Conservation (phyloP, 176 grass and related monocot genomes). For the Guadua angustifolia region DNA sequence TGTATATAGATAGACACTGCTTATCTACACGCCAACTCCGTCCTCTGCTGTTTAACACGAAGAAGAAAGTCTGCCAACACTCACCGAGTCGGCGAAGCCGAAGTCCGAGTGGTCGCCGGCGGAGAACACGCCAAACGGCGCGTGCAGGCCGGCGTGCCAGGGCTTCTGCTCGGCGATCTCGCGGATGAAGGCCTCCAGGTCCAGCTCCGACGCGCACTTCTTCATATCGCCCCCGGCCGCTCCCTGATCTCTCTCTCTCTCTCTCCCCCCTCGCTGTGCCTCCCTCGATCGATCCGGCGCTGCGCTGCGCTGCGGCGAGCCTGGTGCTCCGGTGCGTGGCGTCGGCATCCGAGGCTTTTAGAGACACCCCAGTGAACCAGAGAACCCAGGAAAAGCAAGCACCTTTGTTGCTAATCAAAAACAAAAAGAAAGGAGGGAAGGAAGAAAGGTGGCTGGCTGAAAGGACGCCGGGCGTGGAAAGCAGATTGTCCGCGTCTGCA, state of each 20-base stretch:
- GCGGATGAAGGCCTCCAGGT: conserved; percentile 63
- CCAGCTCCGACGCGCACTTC: conserved; percentile 76
- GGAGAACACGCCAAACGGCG: conserved; percentile 32
- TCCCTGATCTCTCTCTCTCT: neutral
- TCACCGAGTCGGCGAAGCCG: conserved; percentile 51
- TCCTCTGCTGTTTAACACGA: neutral
- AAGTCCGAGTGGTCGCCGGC: conserved; percentile 33
- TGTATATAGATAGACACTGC: neutral
- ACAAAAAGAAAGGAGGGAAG: conserved; percentile 22
- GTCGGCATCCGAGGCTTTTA: conserved; percentile 47
- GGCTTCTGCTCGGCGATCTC: conserved; percentile 34
- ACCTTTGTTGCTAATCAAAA: conserved; percentile 26
- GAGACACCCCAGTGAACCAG: conserved; percentile 30
- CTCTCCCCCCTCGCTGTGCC: neutral
- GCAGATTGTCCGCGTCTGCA: neutral
- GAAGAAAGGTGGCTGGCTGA: conserved; percentile 44
- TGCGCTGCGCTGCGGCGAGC: neutral
- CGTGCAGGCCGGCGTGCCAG: neutral
- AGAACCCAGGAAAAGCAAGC: neutral
- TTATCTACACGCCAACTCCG: neutral
- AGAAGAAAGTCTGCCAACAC: neutral
- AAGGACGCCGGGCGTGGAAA: conserved; percentile 56
- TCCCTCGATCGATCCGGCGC: neutral
- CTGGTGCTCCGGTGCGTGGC: conserved; percentile 37
- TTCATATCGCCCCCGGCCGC: conserved; percentile 50